A percentile compares a stretch with the other conserved stretches of the same genome.
These are phyloP conservation scores for Huntiella bhutanensis DNA, from an alignment of 2,329 filamentous ascomycete genomes.

Conservation along the genomic window DNA sequence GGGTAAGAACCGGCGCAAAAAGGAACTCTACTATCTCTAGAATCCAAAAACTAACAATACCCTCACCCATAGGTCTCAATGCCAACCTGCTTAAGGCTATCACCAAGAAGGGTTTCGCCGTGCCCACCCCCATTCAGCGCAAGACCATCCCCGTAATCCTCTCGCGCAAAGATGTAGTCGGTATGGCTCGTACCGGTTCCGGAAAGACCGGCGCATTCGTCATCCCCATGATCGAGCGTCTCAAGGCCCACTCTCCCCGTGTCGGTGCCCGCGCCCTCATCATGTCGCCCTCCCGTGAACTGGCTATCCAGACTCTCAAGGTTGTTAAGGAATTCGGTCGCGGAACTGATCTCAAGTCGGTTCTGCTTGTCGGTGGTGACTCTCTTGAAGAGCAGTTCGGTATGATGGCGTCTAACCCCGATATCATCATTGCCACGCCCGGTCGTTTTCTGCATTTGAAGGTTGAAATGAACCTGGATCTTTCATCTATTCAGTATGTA, in stretches of 20 bases:
- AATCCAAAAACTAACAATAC: neutral
- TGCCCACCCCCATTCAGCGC: conserved; percentile 91
- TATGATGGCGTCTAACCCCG: conserved; percentile 82
- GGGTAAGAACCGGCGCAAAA: conserved; percentile 30
- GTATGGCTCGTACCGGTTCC: conserved; percentile 96
- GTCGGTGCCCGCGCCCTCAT: conserved; percentile 77
- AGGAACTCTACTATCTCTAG: neutral
- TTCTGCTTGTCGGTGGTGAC: conserved; percentile 84
- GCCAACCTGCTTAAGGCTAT: conserved; percentile 76
- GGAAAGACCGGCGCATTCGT: conserved; percentile 98
- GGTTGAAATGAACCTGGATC: conserved; percentile 82
- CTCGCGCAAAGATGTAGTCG: conserved; percentile 86
- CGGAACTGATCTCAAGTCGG: conserved; percentile 80
- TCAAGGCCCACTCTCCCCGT: conserved; percentile 72
- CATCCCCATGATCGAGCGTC: conserved; percentile 89
- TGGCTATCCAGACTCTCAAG: conserved; percentile 86
- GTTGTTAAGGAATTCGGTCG: conserved; percentile 87
- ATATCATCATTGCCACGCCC: conserved; percentile 92
- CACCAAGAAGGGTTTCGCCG: conserved; percentile 78
- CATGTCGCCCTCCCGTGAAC: conserved; percentile 78
- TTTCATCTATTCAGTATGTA: conserved; percentile 83
- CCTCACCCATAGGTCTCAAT: conserved; percentile 41
- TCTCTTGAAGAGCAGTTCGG: conserved; percentile 89
- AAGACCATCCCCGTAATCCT: conserved; percentile 88
- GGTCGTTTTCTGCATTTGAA: conserved; percentile 93